These are phyloP conservation scores for Daldinia grandis DNA, from an alignment of 495 filamentous ascomycete genomes.

Conservation along the genomic window DNA sequence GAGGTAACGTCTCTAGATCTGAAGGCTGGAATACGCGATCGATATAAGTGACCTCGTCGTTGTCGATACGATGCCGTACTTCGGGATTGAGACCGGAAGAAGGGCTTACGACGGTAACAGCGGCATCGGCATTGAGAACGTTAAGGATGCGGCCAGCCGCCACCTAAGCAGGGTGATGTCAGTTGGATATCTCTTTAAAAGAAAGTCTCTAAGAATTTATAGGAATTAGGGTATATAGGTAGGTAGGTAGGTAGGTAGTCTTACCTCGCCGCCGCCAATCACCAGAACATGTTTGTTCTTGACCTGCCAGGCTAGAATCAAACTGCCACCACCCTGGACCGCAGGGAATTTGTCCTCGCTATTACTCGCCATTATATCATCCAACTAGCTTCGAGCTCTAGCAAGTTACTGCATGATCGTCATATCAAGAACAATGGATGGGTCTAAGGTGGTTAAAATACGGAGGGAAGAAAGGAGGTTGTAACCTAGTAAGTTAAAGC, in stretches of 20 bases:
- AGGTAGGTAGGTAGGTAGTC: no score
- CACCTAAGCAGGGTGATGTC: conserved; percentile 64
- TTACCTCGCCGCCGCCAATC: conserved; percentile 91
- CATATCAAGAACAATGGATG: background rate
- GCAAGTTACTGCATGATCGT: conserved; percentile 31
- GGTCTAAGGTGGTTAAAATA: background rate
- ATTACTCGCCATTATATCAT: conserved; percentile 56
- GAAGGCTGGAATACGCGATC: conserved; percentile 82
- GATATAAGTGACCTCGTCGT: conserved; percentile 76
- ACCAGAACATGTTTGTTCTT: conserved; percentile 84
- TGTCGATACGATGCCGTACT: conserved; percentile 79
- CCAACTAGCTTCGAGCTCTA: conserved; percentile 18
- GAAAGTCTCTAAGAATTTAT: background rate
- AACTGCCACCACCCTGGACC: conserved; percentile 86
- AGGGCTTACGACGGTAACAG: conserved; percentile 85
- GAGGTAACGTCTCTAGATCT: conserved; percentile 70
- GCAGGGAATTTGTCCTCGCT: conserved; percentile 67
- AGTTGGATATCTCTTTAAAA: background rate
- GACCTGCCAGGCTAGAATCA: conserved; percentile 95
- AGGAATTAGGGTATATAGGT: background rate
- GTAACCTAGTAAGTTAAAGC: conserved; percentile 17
- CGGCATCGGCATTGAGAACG: conserved; percentile 92
- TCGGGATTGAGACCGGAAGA: conserved; percentile 83
- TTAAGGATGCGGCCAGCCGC: conserved; percentile 93
- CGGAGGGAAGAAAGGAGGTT: conserved; percentile 6